Percentiles rank a stretch among this genome's conserved stretches.
Evolutionary conservation across 345 rosid species (phyloP).

Genomic region (Orychophragmus violaceus): DNA sequence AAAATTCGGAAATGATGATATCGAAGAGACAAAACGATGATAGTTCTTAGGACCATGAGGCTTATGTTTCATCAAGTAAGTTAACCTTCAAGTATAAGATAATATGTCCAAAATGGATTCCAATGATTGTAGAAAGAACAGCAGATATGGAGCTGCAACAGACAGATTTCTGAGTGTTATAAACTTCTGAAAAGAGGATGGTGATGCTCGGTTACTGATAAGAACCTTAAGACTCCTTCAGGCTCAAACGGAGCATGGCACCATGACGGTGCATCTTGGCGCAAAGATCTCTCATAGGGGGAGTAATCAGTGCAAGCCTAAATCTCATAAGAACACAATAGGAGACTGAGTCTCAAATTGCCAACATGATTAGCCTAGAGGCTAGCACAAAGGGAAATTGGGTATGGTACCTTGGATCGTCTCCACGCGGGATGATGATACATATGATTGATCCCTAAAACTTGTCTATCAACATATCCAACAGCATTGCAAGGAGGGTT

Average conservation of each 20-base stretch:
- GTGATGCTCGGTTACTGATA: neutral
- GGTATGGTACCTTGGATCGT: slow-evolving; percentile 60
- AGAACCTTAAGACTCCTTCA: slow-evolving; percentile 78
- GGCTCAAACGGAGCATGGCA: slow-evolving; percentile 92
- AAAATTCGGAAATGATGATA: neutral
- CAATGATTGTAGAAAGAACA: slow-evolving; percentile 66
- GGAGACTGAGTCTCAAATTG: neutral
- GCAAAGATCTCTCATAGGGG: slow-evolving; percentile 55
- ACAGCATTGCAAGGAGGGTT: slow-evolving; percentile 88
- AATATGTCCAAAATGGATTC: slow-evolving; percentile 81
- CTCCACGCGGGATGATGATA: slow-evolving; percentile 87
- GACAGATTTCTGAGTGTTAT: neutral
- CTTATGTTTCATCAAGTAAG: neutral
- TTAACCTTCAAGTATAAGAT: slow-evolving; percentile 65
- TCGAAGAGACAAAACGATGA: neutral
- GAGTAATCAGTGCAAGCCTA: slow-evolving; percentile 72
- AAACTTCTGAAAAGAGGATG: neutral
- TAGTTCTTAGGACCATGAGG: neutral
- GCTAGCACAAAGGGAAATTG: neutral
- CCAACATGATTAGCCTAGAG: neutral
- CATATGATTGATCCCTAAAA: slow-evolving; percentile 70
- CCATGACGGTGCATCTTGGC: slow-evolving; percentile 69
- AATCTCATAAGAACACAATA: slow-evolving; percentile 7
- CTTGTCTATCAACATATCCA: slow-evolving; percentile 66
- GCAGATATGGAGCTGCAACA: slow-evolving; percentile 74